Evolutionary conservation across 176 grass and related monocot genomes (phyloP).

Genomic region (Juncus inflexus): DNA sequence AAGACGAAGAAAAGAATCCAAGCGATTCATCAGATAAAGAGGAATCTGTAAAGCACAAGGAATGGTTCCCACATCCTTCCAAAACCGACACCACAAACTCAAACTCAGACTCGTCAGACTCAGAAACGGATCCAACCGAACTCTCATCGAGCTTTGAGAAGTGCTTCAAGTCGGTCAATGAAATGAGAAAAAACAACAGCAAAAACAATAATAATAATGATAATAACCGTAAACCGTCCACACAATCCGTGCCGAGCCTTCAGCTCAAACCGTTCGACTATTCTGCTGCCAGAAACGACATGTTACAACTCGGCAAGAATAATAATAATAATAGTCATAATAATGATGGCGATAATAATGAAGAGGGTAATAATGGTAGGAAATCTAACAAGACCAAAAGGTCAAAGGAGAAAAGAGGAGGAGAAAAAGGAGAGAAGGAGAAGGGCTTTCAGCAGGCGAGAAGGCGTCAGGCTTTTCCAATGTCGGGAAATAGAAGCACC

Average conservation of each 20-base stretch:
- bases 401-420: constrained; percentile 17
- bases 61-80: constrained; percentile 13
- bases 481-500: constrained; percentile 46
- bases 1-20: constrained; percentile 19
- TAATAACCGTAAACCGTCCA: too few species aligned
- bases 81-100: constrained; percentile 2
- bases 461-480: constrained; percentile 44
- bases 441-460: constrained; percentile 28
- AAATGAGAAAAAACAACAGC: constrained; percentile 43
- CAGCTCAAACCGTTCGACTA: constrained; percentile 64
- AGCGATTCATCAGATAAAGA: constrained; percentile 9
- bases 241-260: constrained; percentile 16
- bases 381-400: not conserved
- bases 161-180: constrained; percentile 42
- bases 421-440: constrained; percentile 24
- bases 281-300: constrained; percentile 54
- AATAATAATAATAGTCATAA: constrained; percentile 30
- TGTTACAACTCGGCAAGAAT: constrained; percentile 39
- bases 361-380: constrained; percentile 30
- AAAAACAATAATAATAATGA: constrained; percentile 20
- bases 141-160: constrained; percentile 45
- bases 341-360: constrained; percentile 25
- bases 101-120: constrained; percentile 21
- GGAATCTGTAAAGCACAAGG: constrained; percentile 2
- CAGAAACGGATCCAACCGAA: constrained; percentile 18